Evolutionary conservation across 1,139 yeast species (phyloP).

Genomic region (Williopsis jadinii): DNA sequence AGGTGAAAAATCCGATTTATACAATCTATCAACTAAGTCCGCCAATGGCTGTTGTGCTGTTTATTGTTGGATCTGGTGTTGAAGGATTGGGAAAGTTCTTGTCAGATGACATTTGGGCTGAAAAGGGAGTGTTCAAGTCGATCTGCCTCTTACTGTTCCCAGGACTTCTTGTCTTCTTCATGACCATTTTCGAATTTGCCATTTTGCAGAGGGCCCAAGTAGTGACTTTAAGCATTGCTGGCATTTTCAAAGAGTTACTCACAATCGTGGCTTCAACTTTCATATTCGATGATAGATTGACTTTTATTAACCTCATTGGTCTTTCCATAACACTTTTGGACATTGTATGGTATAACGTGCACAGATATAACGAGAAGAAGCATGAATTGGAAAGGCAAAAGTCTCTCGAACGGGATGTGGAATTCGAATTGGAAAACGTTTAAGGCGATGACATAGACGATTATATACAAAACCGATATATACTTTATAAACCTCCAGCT

Average conservation of each 20-base stretch:
- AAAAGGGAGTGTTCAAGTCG: conserved; percentile 49
- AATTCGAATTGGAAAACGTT: conserved; percentile 10
- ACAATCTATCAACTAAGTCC: conserved; percentile 85
- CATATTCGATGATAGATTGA: conserved; percentile 68
- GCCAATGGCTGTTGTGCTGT: conserved; percentile 60
- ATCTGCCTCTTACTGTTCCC: conserved; percentile 62
- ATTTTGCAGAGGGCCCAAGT: conserved; percentile 79
- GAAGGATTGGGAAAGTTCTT: conserved; percentile 60
- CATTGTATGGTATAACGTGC: conserved; percentile 74
- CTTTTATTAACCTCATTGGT: conserved; percentile 67
- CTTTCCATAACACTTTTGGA: conserved; percentile 68
- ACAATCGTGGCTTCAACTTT: conserved; percentile 69
- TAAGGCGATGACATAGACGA: neutral
- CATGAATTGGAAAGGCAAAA: conserved; percentile 1
- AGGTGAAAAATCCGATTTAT: conserved; percentile 59
- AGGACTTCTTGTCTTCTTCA: conserved; percentile 78
- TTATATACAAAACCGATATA: too few relatives aligned
- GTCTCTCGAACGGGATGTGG: neutral
- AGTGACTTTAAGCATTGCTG: conserved; percentile 81
- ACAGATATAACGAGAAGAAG: conserved; percentile 36
- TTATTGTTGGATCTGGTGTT: conserved; percentile 50
- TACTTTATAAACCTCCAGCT: too few relatives aligned
- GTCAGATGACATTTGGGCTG: conserved; percentile 54
- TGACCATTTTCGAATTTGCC: conserved; percentile 87
- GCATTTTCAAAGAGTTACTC: conserved; percentile 83